A percentile compares a stretch with the other conserved stretches of the same genome.
Conservation (phyloP, 345 rosid species). For the Ceriops zippeliana region DNA sequence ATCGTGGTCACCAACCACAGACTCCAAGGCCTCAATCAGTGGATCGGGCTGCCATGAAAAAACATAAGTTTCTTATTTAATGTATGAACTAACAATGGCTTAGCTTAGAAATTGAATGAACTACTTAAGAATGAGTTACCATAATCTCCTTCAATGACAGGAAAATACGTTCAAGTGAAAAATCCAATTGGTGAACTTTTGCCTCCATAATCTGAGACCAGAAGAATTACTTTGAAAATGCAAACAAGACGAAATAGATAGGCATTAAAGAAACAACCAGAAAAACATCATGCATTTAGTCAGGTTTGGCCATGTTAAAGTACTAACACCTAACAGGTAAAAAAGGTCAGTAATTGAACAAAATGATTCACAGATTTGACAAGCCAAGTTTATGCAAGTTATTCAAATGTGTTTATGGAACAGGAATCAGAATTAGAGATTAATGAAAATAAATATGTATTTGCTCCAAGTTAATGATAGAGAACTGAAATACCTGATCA, state of each 20-base stretch:
- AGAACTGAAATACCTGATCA: conserved; percentile 64
- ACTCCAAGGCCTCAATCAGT: conserved; percentile 67
- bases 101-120: not conserved
- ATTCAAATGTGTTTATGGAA: not conserved
- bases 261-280: conserved; percentile 5
- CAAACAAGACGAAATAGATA: conserved; percentile 1
- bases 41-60: conserved; percentile 72
- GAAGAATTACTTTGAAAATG: conserved; percentile 14
- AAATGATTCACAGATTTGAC: not conserved
- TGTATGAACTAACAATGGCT: not conserved
- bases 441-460: not conserved
- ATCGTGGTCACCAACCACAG: conserved; percentile 62
- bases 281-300: not conserved
- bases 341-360: not conserved
- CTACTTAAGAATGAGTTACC: conserved; percentile 34
- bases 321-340: not conserved
- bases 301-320: conserved; percentile 3
- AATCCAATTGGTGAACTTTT: conserved; percentile 87
- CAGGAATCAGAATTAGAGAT: not conserved
- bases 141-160: conserved; percentile 78
- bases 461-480: conserved; percentile 7
- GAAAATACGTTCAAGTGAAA: conserved; percentile 75
- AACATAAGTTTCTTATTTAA: not conserved
- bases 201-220: conserved; percentile 77
- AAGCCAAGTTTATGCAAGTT: conserved; percentile 5